Evolutionary conservation across 768 basidiomycete genomes (phyloP).

Genomic region (Auricularia heimuer): DNA sequence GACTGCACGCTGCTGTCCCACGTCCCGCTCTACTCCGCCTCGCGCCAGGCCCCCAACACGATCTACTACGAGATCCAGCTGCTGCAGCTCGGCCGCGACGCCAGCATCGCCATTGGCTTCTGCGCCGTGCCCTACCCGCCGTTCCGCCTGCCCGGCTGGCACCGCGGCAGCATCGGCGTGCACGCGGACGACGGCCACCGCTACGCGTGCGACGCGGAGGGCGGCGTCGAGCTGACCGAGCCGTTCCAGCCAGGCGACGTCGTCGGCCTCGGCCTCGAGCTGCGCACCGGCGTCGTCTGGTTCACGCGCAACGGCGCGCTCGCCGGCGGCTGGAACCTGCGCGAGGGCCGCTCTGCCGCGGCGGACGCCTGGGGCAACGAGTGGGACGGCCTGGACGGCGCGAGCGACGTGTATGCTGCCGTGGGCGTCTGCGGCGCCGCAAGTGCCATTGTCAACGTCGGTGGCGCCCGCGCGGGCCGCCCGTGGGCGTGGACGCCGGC

Average conservation of each 20-base stretch:
- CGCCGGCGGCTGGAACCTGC: constrained; percentile 1
- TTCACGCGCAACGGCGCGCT: constrained; percentile 83
- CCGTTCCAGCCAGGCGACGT: constrained; percentile 95
- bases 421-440: background rate
- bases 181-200: constrained; percentile 2
- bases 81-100: background rate
- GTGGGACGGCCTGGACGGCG: background rate
- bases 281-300: constrained; percentile 93
- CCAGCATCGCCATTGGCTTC: background rate
- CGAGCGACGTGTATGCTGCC: background rate
- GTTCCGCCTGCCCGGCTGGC: constrained; percentile 74
- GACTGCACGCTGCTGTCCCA: background rate
- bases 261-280: constrained; percentile 90
- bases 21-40: background rate
- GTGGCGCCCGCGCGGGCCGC: background rate
- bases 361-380: background rate
- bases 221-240: constrained; percentile 94
- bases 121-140: constrained; percentile 64
- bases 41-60: background rate
- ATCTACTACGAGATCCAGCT: constrained; percentile 1
- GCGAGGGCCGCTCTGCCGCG: background rate
- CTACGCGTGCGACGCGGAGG: constrained; percentile 51
- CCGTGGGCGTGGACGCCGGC: background rate
- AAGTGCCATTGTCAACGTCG: background rate
- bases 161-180: constrained; percentile 28